phyloP scores from a whole-genome alignment of 1,284 basidiomycete species.

The Phellopilus nigrolimitatus region DNA sequence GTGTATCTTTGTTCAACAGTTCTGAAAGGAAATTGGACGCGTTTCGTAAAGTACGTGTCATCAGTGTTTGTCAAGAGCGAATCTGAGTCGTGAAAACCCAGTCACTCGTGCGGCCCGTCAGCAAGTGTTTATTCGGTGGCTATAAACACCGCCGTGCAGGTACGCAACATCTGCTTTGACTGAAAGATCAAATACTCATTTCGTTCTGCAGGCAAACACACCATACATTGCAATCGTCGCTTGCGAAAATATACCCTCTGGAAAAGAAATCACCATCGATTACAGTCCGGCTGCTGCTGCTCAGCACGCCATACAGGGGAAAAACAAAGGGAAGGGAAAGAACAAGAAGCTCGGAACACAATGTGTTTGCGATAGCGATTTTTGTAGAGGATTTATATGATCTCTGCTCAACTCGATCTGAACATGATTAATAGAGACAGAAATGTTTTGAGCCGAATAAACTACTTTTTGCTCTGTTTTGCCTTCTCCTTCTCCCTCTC shows the following conservation, averaged over 20 bases:
- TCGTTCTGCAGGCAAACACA: conserved; percentile 42
- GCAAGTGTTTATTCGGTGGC: conserved; percentile 51
- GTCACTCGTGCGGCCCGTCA: conserved; percentile 64
- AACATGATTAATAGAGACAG: neutral
- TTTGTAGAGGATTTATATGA: conserved; percentile 17
- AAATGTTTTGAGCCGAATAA: no score
- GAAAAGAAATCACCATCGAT: conserved; percentile 58
- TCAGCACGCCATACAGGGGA: no score
- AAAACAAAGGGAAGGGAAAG: conserved; percentile 27
- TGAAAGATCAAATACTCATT: neutral
- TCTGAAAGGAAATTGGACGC: conserved; percentile 61
- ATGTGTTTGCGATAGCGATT: conserved; percentile 13
- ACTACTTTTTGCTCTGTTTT: no score
- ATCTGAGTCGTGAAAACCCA: conserved; percentile 26
- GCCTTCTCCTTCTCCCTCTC: no score
- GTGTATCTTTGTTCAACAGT: neutral
- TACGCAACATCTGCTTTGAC: conserved; percentile 27
- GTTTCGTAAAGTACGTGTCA: conserved; percentile 59
- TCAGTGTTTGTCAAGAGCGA: neutral
- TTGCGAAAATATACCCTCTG: conserved; percentile 39
- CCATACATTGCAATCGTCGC: conserved; percentile 59
- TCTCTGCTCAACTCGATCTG: neutral
- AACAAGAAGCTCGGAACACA: conserved; percentile 24
- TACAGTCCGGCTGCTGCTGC: conserved; percentile 43
- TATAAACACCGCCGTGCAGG: conserved; percentile 54